These are phyloP conservation scores for Fusarium penzigii DNA, from an alignment of 2,329 filamentous ascomycete species.

Conservation along the genomic window DNA sequence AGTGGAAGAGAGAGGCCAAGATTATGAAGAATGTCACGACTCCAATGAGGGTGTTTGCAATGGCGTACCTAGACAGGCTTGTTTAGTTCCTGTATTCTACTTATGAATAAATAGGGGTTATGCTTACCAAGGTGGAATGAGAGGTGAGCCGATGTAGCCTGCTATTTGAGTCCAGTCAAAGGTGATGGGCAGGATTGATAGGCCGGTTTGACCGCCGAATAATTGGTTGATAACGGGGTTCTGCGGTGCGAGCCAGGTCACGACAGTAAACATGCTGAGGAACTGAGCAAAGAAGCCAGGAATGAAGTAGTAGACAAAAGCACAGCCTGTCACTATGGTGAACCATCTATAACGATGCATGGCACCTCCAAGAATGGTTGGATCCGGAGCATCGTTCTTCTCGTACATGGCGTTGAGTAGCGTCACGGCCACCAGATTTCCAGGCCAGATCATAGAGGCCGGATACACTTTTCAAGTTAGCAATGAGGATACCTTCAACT, in stretches of 20 bases:
- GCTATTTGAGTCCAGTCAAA: slow-evolving; percentile 77
- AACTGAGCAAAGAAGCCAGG: slow-evolving; percentile 70
- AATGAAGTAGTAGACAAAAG: slow-evolving; percentile 69
- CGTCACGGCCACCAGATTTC: slow-evolving; percentile 64
- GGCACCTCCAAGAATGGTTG: slow-evolving; percentile 58
- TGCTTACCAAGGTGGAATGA: slow-evolving; percentile 67
- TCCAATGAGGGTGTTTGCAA: slow-evolving; percentile 71
- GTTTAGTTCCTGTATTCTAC: too few relatives aligned
- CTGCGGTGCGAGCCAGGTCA: slow-evolving; percentile 71
- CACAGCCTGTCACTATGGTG: slow-evolving; percentile 53
- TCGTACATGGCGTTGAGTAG: slow-evolving; percentile 76
- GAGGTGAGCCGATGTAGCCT: slow-evolving; percentile 66
- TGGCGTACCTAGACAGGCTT: slow-evolving; percentile 56
- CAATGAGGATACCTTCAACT: background rate
- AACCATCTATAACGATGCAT: slow-evolving; percentile 70
- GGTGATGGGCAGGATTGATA: slow-evolving; percentile 70
- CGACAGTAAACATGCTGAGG: slow-evolving; percentile 69
- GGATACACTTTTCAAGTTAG: slow-evolving; percentile 52
- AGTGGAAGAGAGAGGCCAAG: slow-evolving; percentile 62
- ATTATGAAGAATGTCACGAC: slow-evolving; percentile 66
- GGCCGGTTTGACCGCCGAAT: slow-evolving; percentile 68
- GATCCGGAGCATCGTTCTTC: slow-evolving; percentile 49
- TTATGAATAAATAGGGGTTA: background rate
- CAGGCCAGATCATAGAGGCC: slow-evolving; percentile 75
- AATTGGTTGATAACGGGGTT: slow-evolving; percentile 70